Percentiles rank a stretch among this genome's conserved stretches.
These are phyloP conservation scores for Ceratocystis ficicola DNA, from an alignment of 2,329 filamentous ascomycete genomes.

Conservation along the genomic window DNA sequence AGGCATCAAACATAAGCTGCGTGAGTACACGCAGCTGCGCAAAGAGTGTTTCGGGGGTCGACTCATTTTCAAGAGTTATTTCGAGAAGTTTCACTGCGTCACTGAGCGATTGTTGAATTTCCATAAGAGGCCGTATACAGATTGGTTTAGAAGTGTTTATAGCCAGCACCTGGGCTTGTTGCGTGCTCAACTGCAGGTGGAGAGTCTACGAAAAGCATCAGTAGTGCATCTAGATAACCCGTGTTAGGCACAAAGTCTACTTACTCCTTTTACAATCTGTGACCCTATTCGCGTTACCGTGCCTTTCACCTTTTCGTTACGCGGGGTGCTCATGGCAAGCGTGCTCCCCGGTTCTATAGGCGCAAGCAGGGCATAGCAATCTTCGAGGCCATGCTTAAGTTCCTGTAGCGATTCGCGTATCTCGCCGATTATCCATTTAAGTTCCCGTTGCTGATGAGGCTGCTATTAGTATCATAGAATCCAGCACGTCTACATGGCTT, in stretches of 20 bases:
- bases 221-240: background rate
- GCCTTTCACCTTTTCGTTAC: conserved; percentile 84
- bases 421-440: conserved; percentile 43
- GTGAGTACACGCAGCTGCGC: conserved; percentile 45
- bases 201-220: conserved; percentile 44
- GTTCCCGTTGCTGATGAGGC: conserved; percentile 37
- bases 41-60: conserved; percentile 45
- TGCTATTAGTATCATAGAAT: conserved; percentile 9
- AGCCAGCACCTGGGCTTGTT: conserved; percentile 41
- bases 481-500: background rate
- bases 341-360: conserved; percentile 78
- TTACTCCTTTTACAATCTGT: conserved; percentile 79
- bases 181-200: conserved; percentile 61
- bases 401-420: conserved; percentile 38
- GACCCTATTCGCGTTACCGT: conserved; percentile 82
- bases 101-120: conserved; percentile 65
- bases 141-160: conserved; percentile 40
- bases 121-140: conserved; percentile 56
- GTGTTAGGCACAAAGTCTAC: conserved; percentile 28
- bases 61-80: conserved; percentile 51
- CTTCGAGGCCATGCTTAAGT: conserved; percentile 59
- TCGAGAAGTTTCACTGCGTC: conserved; percentile 72
- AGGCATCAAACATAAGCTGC: conserved; percentile 42
- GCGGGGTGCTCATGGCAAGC: conserved; percentile 72
- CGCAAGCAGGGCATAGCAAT: conserved; percentile 77